phyloP scores from a whole-genome alignment of 306 rosid genomes.

The Arachis stenosperma region DNA sequence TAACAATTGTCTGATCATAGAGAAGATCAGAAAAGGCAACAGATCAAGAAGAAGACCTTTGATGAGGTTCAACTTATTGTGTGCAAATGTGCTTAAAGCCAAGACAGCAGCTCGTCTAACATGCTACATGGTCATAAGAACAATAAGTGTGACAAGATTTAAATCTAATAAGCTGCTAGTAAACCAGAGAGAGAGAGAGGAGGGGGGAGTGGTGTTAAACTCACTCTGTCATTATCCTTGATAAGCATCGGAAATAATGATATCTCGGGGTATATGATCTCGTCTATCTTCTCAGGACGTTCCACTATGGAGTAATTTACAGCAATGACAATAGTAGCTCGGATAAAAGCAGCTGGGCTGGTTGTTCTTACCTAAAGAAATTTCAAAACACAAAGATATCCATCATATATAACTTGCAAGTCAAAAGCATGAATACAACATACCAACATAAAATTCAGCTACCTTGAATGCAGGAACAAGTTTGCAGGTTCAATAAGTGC shows the following conservation, averaged over 20 bases:
- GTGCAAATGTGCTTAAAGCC: constrained; percentile 97
- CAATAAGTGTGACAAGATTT: constrained; percentile 38
- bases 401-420: constrained; percentile 32
- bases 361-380: constrained; percentile 72
- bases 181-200: too few species aligned
- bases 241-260: constrained; percentile 96
- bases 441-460: constrained; percentile 33
- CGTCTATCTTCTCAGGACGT: constrained; percentile 97
- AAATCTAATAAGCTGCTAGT: constrained; percentile 38
- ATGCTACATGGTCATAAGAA: constrained; percentile 64
- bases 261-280: constrained; percentile 88
- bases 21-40: constrained; percentile 70
- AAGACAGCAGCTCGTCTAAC: constrained; percentile 99
- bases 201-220: constrained; percentile 24
- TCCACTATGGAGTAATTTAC: constrained; percentile 97
- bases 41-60: constrained; percentile 95
- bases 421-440: constrained; percentile 24
- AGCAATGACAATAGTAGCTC: constrained; percentile 98
- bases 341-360: constrained; percentile 92
- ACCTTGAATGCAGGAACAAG: constrained; percentile 99
- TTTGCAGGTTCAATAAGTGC: constrained; percentile 94
- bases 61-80: constrained; percentile 93
- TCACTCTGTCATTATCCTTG: constrained; percentile 90
- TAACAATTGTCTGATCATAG: constrained; percentile 94
- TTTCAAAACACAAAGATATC: constrained; percentile 33